These are phyloP conservation scores for Panicum hallii DNA, from an alignment of 202 grass and related monocot species.

Conservation along the genomic window DNA sequence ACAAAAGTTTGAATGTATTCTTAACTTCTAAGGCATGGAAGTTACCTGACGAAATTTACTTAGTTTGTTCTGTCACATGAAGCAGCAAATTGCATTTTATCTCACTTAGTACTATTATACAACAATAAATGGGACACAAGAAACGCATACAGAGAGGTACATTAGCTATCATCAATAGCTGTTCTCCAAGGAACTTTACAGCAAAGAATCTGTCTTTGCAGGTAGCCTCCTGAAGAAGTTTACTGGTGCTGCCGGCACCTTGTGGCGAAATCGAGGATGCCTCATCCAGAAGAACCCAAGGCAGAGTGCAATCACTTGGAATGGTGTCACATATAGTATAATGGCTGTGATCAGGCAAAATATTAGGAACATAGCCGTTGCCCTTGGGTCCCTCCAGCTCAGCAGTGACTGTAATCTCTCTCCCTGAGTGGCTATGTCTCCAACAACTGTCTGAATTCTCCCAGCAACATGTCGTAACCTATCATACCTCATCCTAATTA, in stretches of 20 bases:
- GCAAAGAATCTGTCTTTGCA: constrained; percentile 79
- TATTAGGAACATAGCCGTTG: constrained; percentile 84
- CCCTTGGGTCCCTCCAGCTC: constrained; percentile 93
- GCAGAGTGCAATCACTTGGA: constrained; percentile 60
- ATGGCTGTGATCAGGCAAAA: constrained; percentile 73
- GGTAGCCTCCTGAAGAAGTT: constrained; percentile 97
- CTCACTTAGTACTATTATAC: constrained; percentile 40
- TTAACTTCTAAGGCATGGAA: constrained; percentile 22
- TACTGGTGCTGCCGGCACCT: constrained; percentile 53
- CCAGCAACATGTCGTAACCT: constrained; percentile 70
- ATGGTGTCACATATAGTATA: constrained; percentile 68
- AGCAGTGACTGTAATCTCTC: constrained; percentile 88
- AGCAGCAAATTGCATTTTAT: constrained; percentile 36
- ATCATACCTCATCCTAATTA: constrained; percentile 77
- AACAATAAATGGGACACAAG: constrained; percentile 33
- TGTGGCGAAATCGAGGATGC: constrained; percentile 82
- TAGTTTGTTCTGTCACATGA: constrained; percentile 31
- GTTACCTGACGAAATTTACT: constrained; percentile 8
- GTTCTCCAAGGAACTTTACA: constrained; percentile 49
- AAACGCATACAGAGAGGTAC: constrained; percentile 38
- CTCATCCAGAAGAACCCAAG: constrained; percentile 87
- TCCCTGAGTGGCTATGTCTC: constrained; percentile 90
- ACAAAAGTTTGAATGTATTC: constrained; percentile 34
- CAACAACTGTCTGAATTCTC: constrained; percentile 72
- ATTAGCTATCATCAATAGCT: constrained; percentile 18